Evolutionary conservation across 768 basidiomycete genomes (phyloP), one percentile per base, ranked within the genome.

Genomic region (Xanthoconium purpureum): DNA sequence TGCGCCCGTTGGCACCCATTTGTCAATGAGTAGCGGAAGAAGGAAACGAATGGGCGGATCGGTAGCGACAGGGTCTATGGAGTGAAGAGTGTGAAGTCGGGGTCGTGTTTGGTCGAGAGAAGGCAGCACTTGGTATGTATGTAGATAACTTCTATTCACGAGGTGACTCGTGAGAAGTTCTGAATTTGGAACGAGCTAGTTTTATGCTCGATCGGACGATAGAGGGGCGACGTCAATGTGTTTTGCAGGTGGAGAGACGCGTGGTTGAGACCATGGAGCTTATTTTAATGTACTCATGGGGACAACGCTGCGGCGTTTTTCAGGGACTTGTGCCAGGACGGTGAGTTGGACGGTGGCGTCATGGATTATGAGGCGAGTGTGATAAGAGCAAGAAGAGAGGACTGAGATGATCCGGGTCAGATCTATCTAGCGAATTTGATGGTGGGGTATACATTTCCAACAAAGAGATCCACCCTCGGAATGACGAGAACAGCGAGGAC

Each of bases 291-390:
- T 13, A 56, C 62, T 55, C 65, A 60, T 66, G 65, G 56, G 20
- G 52, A 56, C 52, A 47, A 63, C 37, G 45, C 66, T 67, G 65
- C 66, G 66, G 65, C 65, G 65, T 64, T 51, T 24, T 58, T 36
- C 65, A 65, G 66, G 59, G 65, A 55, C 52, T 43, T 2, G 11
- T 17, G 12, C 15, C 11, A 36, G 38, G 8, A 59, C 47, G 52
- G 63, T 59, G 55, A 63, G n/a, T 39, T 56, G 40, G 11, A 36
- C 15, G 0, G 43, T 57, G 51, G 48, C 49, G 54, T 55, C 47
- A 63, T 60, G 2, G 42, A 37, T 33, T 4, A 38, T 5, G 30
- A 53, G 36, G 50, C 1, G 35, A 38, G 17, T 52, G 60, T 33
- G 48, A 54, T 33, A 28, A 33, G 7, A n/a, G 2, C 11, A 33